phyloP scores from a whole-genome alignment of 306 rosid genomes.

The Cyclanthera cordifolia region DNA sequence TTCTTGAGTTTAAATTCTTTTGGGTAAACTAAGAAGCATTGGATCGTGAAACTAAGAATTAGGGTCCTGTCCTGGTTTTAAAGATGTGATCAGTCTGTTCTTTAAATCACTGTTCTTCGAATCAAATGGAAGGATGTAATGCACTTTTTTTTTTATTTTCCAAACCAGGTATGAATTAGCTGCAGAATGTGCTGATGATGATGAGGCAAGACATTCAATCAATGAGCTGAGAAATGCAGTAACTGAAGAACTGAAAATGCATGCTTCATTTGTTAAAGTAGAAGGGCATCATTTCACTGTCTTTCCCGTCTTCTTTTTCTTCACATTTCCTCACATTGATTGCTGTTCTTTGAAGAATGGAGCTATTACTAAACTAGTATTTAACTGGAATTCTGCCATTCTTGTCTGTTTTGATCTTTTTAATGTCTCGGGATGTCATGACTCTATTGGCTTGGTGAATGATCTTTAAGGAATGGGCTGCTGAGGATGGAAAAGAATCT shows the following conservation, averaged over 20 bases:
- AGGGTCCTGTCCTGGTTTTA: not conserved
- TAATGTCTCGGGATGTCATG: not conserved
- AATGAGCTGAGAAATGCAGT: constrained; percentile 31
- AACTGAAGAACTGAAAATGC: constrained; percentile 49
- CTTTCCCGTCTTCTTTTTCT: too few relatives aligned
- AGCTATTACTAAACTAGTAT: not conserved
- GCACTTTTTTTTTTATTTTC: not conserved
- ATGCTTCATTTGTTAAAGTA: constrained; percentile 61
- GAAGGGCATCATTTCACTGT: not conserved
- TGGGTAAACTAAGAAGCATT: not conserved
- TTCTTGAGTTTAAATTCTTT: not conserved
- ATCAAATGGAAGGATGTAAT: not conserved
- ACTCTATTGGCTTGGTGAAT: not conserved
- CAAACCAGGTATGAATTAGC: constrained; percentile 45
- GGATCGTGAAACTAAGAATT: too few relatives aligned
- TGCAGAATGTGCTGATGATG: constrained; percentile 89
- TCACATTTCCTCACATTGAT: not conserved
- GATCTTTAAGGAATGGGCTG: constrained; percentile 68
- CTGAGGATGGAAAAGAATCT: constrained; percentile 43
- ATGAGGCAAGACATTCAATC: constrained; percentile 58
- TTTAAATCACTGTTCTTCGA: not conserved
- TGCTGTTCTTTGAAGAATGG: not conserved
- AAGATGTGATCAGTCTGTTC: not conserved
- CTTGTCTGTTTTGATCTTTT: not conserved
- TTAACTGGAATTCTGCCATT: not conserved